Conservation (phyloP, 768 basidiomycete genomes). For the Termitomyces sp. region DNA sequence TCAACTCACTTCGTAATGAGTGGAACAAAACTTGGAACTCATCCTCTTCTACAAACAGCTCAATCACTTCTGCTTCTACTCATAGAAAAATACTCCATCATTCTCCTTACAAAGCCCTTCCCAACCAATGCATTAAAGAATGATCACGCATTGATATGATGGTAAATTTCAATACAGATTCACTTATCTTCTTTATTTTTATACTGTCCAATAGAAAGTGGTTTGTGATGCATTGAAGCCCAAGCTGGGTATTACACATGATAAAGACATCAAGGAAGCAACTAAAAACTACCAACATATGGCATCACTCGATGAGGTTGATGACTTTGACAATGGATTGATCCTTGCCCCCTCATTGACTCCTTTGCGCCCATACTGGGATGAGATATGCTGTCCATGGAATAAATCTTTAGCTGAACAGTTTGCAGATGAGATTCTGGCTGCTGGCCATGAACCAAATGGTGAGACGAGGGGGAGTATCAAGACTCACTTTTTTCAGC, state of each 20-base stretch:
- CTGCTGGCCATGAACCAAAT: no score
- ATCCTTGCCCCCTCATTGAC: not conserved
- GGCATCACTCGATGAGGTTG: not conserved
- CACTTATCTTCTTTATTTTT: not conserved
- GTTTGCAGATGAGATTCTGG: not conserved
- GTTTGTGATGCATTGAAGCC: not conserved
- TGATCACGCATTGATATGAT: no score
- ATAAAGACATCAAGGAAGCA: not conserved
- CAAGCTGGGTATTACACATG: not conserved
- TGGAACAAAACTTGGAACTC: no score
- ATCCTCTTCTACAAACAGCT: no score
- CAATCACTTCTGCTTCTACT: no score
- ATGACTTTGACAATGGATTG: not conserved
- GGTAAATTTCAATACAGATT: no score
- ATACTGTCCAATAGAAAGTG: not conserved
- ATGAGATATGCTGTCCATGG: not conserved
- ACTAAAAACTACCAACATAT: not conserved
- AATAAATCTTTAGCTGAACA: not conserved
- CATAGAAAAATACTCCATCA: no score
- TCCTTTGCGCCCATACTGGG: not conserved
- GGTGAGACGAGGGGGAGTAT: no score
- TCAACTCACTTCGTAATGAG: no score
- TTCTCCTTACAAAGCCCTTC: not conserved
- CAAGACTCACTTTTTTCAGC: no score
- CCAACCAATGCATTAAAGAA: no score